Evolutionary conservation across 2,329 filamentous ascomycete genomes (phyloP), one percentile per base, ranked within the genome.

Genomic region (Fulvia fulva): DNA sequence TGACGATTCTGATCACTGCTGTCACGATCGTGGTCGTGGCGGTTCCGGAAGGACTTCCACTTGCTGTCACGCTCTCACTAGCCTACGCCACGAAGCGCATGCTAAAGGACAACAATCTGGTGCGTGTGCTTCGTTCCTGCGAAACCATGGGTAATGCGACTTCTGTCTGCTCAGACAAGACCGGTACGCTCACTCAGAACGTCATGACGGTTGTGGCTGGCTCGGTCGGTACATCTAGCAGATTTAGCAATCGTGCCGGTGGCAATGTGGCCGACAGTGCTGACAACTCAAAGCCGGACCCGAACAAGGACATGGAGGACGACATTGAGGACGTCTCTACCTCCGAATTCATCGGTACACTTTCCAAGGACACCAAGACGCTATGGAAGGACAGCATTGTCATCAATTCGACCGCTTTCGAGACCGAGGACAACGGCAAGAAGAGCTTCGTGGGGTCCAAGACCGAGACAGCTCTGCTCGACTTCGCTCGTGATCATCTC

Each of bases 161-260:
- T 1, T 88, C 88, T 0, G 87, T 93, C 34, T 93, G 89, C 73
- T 91, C 89, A 3, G 89, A 90, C 72, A 90, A 90, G 74, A 90
- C 87, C 1, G 87, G 87, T 51, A 90, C 87, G 5, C 75, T 90
- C 19, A 90, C 87, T 0, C 86, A 88, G 58, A 89, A 89, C 69
- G 85, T 86, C 71, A 89, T 89, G 87, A 88, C 86, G 0, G 87
- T 91, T 1, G 88, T 91, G 28, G 86, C 88, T 25, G 88, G 87
- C 6, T 86, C 86, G 5, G 74, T 90, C 43, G 87, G 87, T 28
- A 80, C 80, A 14, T 78, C 77, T 59, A 78, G 81, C 41, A 79
- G 80, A 58, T 87, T 87, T 69, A 79, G 77, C 53, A 79, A 79
- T 56, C 71, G 73, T 46, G 53, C 63, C 37, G 64, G 61, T 3